A percentile compares a stretch with the other conserved stretches of the same genome.
phyloP scores from a whole-genome alignment of 2,329 filamentous ascomycete genomes.

The Stromatinia cepivora region DNA sequence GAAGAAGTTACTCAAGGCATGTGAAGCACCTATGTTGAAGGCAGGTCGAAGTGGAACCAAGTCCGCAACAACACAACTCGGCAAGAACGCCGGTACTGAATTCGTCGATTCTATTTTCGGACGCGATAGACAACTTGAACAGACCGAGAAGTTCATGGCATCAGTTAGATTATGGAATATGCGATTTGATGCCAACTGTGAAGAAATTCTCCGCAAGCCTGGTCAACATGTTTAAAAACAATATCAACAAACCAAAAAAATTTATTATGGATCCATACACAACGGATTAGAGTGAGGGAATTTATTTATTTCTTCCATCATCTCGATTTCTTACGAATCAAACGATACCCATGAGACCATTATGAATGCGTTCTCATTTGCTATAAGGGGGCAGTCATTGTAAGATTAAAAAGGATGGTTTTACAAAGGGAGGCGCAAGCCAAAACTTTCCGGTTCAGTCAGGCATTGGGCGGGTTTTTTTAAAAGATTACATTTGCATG shows the following conservation, averaged over 20 bases:
- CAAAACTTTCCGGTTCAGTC: slow-evolving; percentile 25
- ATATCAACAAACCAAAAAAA: slow-evolving; percentile 9
- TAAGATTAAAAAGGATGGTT: slow-evolving; percentile 25
- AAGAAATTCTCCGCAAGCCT: slow-evolving; percentile 73
- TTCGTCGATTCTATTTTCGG: slow-evolving; percentile 97
- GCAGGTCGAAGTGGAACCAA: slow-evolving; percentile 72
- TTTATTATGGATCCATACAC: slow-evolving; percentile 18
- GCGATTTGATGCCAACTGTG: slow-evolving; percentile 94
- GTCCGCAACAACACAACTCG: slow-evolving; percentile 66
- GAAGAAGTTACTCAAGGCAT: slow-evolving; percentile 81
- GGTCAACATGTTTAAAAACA: slow-evolving; percentile 33
- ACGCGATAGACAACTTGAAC: slow-evolving; percentile 82
- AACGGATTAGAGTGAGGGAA: slow-evolving; percentile 23
- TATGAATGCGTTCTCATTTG: slow-evolving; percentile 22
- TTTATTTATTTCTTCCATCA: slow-evolving; percentile 27
- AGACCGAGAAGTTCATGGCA: slow-evolving; percentile 91
- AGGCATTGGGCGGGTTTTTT: slow-evolving; percentile 23
- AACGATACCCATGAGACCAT: slow-evolving; percentile 25
- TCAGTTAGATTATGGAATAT: slow-evolving; percentile 67
- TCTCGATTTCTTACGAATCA: slow-evolving; percentile 24
- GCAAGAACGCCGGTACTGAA: slow-evolving; percentile 88
- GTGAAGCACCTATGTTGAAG: slow-evolving; percentile 94
- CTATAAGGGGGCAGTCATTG: slow-evolving; percentile 22
- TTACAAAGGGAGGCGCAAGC: slow-evolving; percentile 24
- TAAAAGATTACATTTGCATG: slow-evolving; percentile 22